Evolutionary conservation across 78 protist genomes (phyloP), one percentile per base, ranked within the genome.

Genomic region (Dictyostelium purpureum): DNA sequence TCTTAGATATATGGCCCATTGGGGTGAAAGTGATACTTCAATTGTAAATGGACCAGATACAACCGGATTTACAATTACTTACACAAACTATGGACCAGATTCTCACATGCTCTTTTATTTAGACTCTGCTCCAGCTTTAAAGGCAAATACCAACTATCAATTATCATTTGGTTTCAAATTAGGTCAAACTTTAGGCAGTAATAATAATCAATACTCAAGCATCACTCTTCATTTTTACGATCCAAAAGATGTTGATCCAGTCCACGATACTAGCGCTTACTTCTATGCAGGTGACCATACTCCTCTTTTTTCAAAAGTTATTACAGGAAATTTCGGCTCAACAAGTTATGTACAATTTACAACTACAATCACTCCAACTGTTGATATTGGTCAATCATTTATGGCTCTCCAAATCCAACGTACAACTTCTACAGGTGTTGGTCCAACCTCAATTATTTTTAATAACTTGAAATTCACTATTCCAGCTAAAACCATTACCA

Each of bases 11-110:
- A 45, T 57, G 74, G 45, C 47, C 31, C 71, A 78, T 14, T 78
- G 31, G n/a, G 70, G 6, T 37, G 31, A 43, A 40, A 28, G 43
- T 4, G 31, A 33, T 14, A 63, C 61, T 16, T 37, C 87, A 0
- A 21, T 78, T 24, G 16, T 28, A 6, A 49, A 33, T 24, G 47
- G 38, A 3, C 54, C 87, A 31, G n/a, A n/a, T n/a, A n/a, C n/a
- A n/a, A 78, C 74, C 1, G 87, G 87, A 28, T 78, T 78, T 18
- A 78, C 87, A 43, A 78, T 65, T n/a, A 37, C 19, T 35, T 65
- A 65, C 31, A 42, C n/a, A 26, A 37, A 28, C 10, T 65, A 42
- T 35, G 74, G 74, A 3, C 74, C 74, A 14, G 43, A 54, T 6
- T 42, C 52, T 43, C 71, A 37, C 28, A 59, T 71, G 87, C 28